Base-by-base conservation (phyloP, 73 alveolate species). In the Effrenium voratum region DNA sequence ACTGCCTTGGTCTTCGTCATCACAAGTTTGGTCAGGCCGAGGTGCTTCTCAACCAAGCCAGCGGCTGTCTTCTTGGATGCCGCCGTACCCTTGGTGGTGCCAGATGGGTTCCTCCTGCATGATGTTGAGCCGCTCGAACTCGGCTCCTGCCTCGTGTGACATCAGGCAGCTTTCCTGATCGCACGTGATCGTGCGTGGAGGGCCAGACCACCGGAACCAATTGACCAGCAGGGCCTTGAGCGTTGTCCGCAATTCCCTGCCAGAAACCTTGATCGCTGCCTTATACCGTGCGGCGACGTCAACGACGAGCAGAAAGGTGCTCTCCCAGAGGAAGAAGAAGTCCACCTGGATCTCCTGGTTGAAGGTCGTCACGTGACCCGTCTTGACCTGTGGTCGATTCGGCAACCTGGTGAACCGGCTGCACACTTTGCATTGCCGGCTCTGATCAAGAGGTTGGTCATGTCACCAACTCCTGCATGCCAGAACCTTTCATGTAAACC, bases 401-500 rank as follows among this genome's bases (percentile, higher is more conserved):
- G 93, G 93, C 24, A 50, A 30, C 41, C 93, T 50, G 45, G 52
- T 47, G n/a, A 36, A 50, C 49, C 52, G 49, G 12, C 93, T 34
- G 26, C 93, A 84, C 43, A 57, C 59, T 2, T 41, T 28, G 30
- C 93, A 50, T 1, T 40, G 1, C 83, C 94, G 4, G 94, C 94
- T 24, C 82, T 8, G 34, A 19, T 1, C 19, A 86, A 82, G 16
- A 86, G 38, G 43, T 60, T 86, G 16, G n/a, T 59, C 6, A 86
- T 59, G 66, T 86, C 94, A 8, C 45, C 1, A 4, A 86, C 41
- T 24, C 83, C 83, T 0, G 82, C 24, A 36, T 60, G 94, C 81
- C 77, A 86, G 46, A 86, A n/a, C 72, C 94, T 22, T 38, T 86
- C 82, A 46, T 84, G 93, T 0, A 84, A 43, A 8, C 93, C 93